Conservation (phyloP, 805 yeast species). For the Saccharomycopsis babjevae region DNA sequence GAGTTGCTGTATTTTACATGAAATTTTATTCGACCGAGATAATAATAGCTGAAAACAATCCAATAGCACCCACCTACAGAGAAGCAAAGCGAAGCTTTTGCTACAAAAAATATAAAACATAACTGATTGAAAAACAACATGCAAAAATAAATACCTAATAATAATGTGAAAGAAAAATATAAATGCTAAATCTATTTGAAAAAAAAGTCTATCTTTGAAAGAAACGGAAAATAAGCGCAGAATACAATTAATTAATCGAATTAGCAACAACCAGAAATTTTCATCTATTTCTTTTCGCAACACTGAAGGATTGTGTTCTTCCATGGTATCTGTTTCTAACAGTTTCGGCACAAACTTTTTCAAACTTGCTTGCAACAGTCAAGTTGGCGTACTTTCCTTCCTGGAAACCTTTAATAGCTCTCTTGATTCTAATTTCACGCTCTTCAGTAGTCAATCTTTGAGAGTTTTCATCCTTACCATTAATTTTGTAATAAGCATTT, state of each 20-base stretch:
- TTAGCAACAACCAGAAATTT: not conserved
- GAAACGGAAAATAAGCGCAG: not conserved
- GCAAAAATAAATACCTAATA: not conserved
- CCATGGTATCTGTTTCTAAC: conserved; percentile 18
- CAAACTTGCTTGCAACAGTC: conserved; percentile 17
- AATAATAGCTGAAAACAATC: too few species aligned
- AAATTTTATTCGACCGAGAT: too few species aligned
- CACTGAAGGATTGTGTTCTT: conserved; percentile 17
- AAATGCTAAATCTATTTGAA: not conserved
- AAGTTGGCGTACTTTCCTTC: conserved; percentile 16
- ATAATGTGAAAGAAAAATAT: not conserved
- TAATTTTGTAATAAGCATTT: conserved; percentile 20
- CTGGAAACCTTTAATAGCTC: conserved; percentile 15
- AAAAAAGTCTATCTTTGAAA: not conserved
- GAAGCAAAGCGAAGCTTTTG: not conserved
- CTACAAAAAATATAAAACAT: not conserved
- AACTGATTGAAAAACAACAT: not conserved
- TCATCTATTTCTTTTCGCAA: conserved; percentile 11
- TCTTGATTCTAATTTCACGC: conserved; percentile 13
- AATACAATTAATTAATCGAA: not conserved
- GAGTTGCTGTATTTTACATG: too few species aligned
- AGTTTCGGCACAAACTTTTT: conserved; percentile 18
- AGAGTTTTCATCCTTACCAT: conserved; percentile 18
- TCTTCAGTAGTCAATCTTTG: conserved; percentile 15
- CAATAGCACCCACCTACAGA: too few species aligned